Conservation (phyloP, 768 basidiomycete species). For the Trametes sanguinea region DNA sequence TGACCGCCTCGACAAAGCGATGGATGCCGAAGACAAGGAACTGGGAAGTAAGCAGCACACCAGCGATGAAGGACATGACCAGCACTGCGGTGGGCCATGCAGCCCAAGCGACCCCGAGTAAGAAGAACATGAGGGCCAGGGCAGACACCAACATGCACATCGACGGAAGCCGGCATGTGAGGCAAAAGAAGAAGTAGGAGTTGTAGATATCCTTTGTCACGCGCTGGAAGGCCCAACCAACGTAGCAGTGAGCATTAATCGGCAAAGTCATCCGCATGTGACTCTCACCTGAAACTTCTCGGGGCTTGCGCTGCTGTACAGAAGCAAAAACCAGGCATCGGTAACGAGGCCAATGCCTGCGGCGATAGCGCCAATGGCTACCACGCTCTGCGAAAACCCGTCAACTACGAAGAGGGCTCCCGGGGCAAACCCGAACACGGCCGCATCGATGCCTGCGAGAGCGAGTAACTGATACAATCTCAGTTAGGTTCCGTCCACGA, state of each 20-base stretch:
- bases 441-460: slow-evolving; percentile 54
- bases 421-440: slow-evolving; percentile 61
- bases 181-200: slow-evolving; percentile 67
- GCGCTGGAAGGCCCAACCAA: slow-evolving; percentile 31
- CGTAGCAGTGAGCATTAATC: not conserved
- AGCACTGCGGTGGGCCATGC: slow-evolving; percentile 67
- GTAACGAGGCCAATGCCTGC: slow-evolving; percentile 67
- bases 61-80: slow-evolving; percentile 57
- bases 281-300: slow-evolving; percentile 55
- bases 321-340: slow-evolving; percentile 66
- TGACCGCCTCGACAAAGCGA: slow-evolving; percentile 18
- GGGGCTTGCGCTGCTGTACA: slow-evolving; percentile 56
- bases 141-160: slow-evolving; percentile 60
- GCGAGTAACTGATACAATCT: slow-evolving; percentile 51
- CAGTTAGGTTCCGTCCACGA: not conserved
- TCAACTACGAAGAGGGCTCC: slow-evolving; percentile 53
- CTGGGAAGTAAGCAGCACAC: slow-evolving; percentile 62
- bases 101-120: slow-evolving; percentile 60
- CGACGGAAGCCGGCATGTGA: slow-evolving; percentile 64
- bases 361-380: slow-evolving; percentile 58
- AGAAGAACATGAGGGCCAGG: slow-evolving; percentile 58
- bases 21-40: slow-evolving; percentile 60
- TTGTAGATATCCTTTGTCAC: slow-evolving; percentile 59
- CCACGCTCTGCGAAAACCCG: slow-evolving; percentile 47
- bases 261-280: too few species aligned